Percentiles rank a stretch among this genome's conserved stretches.
Conservation (phyloP, 2,329 filamentous ascomycete species). For the Exophiala oligosperma region DNA sequence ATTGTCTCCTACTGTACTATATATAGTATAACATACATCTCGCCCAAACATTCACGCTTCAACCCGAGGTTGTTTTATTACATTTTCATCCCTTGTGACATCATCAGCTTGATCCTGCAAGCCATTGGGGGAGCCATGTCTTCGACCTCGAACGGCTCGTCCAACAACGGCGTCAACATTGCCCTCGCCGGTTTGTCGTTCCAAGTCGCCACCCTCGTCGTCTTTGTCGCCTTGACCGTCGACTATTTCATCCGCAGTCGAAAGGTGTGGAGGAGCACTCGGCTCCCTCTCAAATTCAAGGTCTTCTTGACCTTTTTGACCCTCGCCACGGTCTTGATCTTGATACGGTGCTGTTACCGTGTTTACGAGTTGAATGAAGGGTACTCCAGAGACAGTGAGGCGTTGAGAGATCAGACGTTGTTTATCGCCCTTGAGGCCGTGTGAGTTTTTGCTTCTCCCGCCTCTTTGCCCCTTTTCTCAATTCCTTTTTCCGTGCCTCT, state of each 20-base stretch:
- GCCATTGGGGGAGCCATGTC: slow-evolving; percentile 43
- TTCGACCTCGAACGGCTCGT: slow-evolving; percentile 24
- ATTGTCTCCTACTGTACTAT: neutral
- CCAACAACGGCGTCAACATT: slow-evolving; percentile 38
- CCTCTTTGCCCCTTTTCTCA: too few relatives aligned
- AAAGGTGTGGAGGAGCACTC: slow-evolving; percentile 19
- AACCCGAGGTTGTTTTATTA: slow-evolving; percentile 36
- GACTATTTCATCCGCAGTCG: slow-evolving; percentile 33
- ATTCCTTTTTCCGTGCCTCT: neutral
- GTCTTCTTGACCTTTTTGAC: slow-evolving; percentile 57
- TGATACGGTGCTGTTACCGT: slow-evolving; percentile 65
- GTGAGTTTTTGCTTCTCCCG: slow-evolving; percentile 2
- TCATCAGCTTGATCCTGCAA: slow-evolving; percentile 45
- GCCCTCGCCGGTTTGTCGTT: slow-evolving; percentile 43
- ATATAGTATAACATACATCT: slow-evolving; percentile 39
- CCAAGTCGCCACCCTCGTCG: slow-evolving; percentile 41
- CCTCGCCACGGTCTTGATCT: slow-evolving; percentile 62
- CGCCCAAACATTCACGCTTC: slow-evolving; percentile 42
- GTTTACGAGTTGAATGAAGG: slow-evolving; percentile 62
- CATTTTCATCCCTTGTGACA: slow-evolving; percentile 44
- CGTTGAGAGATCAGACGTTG: slow-evolving; percentile 57
- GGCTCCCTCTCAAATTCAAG: slow-evolving; percentile 46
- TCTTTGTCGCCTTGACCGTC: slow-evolving; percentile 34
- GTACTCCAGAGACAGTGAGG: slow-evolving; percentile 42
- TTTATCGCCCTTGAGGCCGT: slow-evolving; percentile 58